Conservation (phyloP, 768 basidiomycete genomes). For the Lanmaoa rubissima region DNA sequence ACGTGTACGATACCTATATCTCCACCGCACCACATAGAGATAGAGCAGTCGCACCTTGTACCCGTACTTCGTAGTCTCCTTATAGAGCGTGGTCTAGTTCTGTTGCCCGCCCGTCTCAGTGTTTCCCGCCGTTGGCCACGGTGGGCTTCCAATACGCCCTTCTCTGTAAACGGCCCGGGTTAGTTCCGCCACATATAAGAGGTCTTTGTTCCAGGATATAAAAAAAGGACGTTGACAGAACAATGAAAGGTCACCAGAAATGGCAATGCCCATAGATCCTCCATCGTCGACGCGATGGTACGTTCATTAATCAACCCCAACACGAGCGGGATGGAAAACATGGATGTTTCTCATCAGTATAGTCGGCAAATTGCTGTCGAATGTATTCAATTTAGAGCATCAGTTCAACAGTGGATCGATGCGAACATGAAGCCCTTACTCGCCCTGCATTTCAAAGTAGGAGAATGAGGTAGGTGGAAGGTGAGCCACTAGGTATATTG, state of each 20-base stretch:
- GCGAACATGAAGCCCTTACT: neutral
- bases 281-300: slow-evolving; percentile 50
- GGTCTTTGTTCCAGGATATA: slow-evolving; percentile 53
- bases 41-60: slow-evolving; percentile 29
- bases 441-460: slow-evolving; percentile 54
- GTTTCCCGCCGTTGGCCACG: too few species aligned
- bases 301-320: slow-evolving; percentile 56
- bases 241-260: slow-evolving; percentile 59
- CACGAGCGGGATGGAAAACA: slow-evolving; percentile 47
- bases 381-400: slow-evolving; percentile 50
- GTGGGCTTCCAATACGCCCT: too few species aligned
- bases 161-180: slow-evolving; percentile 37
- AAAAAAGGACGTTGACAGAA: slow-evolving; percentile 45
- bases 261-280: slow-evolving; percentile 59
- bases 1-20: too few species aligned
- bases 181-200: slow-evolving; percentile 60
- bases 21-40: too few species aligned
- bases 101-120: too few species aligned
- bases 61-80: too few species aligned
- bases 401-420: neutral
- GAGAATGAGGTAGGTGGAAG: slow-evolving; percentile 56
- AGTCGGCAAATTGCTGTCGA: slow-evolving; percentile 56
- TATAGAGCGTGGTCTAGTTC: too few species aligned
- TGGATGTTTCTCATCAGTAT: slow-evolving; percentile 56
- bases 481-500: slow-evolving; percentile 48